Base-by-base conservation (phyloP, 2,329 filamentous ascomycete species). In the Elsinoe fawcettii region DNA sequence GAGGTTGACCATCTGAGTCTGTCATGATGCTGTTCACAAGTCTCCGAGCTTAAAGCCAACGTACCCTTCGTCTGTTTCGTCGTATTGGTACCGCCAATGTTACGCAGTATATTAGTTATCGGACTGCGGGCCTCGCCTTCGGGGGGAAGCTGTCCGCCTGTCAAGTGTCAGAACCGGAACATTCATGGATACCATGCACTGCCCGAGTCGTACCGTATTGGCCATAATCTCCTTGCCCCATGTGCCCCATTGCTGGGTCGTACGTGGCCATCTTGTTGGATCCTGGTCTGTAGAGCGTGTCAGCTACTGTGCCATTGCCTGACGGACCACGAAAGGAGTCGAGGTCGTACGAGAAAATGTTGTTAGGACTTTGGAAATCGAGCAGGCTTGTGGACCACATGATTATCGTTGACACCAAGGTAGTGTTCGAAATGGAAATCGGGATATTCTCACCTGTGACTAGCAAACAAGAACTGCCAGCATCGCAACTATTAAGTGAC, bases 1-100 rank as follows among this genome's bases (percentile, higher is more conserved):
- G 84, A 7, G 87, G 80, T 67, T 93, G 86, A 46, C 90, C 91
- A 76, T 96, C 91, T 86, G 66, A 58, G 22, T 43, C n/a, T 30
- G 39, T 43, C 53, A 55, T 55, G 25, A 46, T 44, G 53, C 34
- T 41, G 36, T 25, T 25, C 12, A 6, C 59, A 61, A 37, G 51
- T 41, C 25, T 12, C 2, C 7, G 32, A 41, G 3, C 16, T 8
- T 5, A 1, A 41, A 23, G 5, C 16, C 16, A n/a, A 25, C 49
- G 16, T 34, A 53, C 49, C 49, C 32, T 53, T 53, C 5, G 49
- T 53, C 49, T 53, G 49, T 79, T 87, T 80, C n/a, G 86, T 90
- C 11, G 80, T 81, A 68, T 85, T 89, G 75, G 90, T 93, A 58
- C 89, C 86, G 54, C 75, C 79, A 60, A 86, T 76, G 63, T 74